Conservation (phyloP, 768 basidiomycete genomes). For the Mycena alexandri region DNA sequence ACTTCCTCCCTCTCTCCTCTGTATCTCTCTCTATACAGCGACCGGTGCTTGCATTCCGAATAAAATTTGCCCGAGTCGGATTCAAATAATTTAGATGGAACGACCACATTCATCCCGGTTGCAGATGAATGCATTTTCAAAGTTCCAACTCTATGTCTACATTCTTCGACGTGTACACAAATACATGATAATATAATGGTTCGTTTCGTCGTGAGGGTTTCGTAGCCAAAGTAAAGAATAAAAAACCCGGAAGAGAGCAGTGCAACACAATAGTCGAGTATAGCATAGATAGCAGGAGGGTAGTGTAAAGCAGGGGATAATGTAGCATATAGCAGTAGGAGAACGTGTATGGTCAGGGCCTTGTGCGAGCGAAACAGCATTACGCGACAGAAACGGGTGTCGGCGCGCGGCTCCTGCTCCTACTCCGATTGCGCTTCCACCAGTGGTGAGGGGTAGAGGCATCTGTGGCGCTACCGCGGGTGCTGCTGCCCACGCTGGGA, state of each 20-base stretch:
- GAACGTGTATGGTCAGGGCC: not conserved
- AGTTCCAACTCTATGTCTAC: too few relatives aligned
- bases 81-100: too few relatives aligned
- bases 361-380: too few relatives aligned
- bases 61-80: too few relatives aligned
- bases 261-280: conserved; percentile 1
- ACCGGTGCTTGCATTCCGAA: too few relatives aligned
- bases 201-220: not conserved
- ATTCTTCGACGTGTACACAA: too few relatives aligned
- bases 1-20: too few relatives aligned
- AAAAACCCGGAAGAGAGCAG: not conserved
- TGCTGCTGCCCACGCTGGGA: not conserved
- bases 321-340: not conserved
- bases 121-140: too few relatives aligned
- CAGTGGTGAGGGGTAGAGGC: conserved; percentile 15
- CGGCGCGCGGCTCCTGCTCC: conserved; percentile 15
- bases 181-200: too few relatives aligned
- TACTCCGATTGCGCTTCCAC: conserved; percentile 35
- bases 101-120: too few relatives aligned
- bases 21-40: too few relatives aligned
- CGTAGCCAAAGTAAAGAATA: not conserved
- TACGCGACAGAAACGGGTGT: conserved; percentile 30
- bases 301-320: not conserved
- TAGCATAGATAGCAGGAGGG: conserved; percentile 11
- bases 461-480: conserved; percentile 7